Conservation (phyloP, 176 grass and related monocot species). For the Chrysopogon serrulatus region DNA sequence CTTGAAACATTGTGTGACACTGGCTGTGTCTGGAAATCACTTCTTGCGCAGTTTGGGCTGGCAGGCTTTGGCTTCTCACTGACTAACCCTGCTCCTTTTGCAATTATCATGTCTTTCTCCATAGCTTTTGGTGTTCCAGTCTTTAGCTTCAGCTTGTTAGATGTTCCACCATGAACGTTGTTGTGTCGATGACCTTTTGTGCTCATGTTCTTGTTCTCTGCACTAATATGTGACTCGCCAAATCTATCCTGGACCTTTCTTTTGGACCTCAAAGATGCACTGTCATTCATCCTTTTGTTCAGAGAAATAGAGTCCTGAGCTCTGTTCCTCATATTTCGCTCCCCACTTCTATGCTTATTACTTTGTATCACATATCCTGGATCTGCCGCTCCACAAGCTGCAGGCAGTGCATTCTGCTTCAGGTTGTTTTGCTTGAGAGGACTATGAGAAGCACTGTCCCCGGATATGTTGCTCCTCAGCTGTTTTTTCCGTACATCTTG, state of each 20-base stretch:
- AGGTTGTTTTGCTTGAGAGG: slow-evolving; percentile 60
- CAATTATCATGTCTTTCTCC: slow-evolving; percentile 48
- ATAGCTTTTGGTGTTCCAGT: slow-evolving; percentile 9
- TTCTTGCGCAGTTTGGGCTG: slow-evolving; percentile 4
- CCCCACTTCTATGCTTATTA: slow-evolving; percentile 24
- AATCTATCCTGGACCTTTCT: slow-evolving; percentile 38
- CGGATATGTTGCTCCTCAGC: neutral
- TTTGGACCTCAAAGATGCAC: slow-evolving; percentile 39
- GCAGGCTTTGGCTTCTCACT: slow-evolving; percentile 35
- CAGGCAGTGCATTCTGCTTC: slow-evolving; percentile 55
- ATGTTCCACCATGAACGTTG: neutral
- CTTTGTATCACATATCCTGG: slow-evolving; percentile 1
- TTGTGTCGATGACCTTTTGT: slow-evolving; percentile 16
- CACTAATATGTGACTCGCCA: neutral
- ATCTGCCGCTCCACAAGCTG: slow-evolving; percentile 2
- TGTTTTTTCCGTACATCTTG: slow-evolving; percentile 20
- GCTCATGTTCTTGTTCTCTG: slow-evolving; percentile 20
- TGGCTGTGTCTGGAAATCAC: slow-evolving; percentile 13
- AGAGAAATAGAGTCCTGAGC: slow-evolving; percentile 35
- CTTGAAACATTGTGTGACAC: slow-evolving; percentile 11
- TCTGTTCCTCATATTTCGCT: slow-evolving; percentile 5
- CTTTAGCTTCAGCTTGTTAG: slow-evolving; percentile 22
- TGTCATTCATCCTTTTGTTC: slow-evolving; percentile 41
- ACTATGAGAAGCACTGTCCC: slow-evolving; percentile 12
- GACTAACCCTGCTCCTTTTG: slow-evolving; percentile 39